phyloP scores from a whole-genome alignment of 768 basidiomycete species.

The Russula sp. region DNA sequence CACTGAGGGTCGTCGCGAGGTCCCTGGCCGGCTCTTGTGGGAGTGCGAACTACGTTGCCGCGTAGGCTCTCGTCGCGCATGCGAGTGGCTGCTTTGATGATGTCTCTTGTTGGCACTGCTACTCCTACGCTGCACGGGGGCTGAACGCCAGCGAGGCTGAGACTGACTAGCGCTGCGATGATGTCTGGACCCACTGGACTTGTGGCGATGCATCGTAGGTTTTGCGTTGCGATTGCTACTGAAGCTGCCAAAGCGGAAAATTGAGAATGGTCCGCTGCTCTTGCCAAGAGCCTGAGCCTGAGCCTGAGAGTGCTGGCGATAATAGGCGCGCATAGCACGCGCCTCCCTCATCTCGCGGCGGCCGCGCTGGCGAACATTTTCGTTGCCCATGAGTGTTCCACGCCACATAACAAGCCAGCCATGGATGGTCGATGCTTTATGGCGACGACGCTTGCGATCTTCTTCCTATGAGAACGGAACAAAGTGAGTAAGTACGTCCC shows the following conservation, averaged over 20 bases:
- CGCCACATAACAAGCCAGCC: constrained; percentile 26
- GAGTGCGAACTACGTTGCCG: constrained; percentile 13
- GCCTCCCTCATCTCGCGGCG: constrained; percentile 25
- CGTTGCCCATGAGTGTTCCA: constrained; percentile 22
- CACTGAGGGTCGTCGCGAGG: constrained; percentile 13
- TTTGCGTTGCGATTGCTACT: neutral
- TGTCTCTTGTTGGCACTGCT: neutral
- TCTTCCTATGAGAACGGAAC: neutral
- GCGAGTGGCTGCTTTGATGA: neutral
- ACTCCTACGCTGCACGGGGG: constrained; percentile 7
- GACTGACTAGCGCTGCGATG: neutral
- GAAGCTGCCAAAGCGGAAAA: constrained; percentile 8
- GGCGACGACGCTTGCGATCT: constrained; percentile 9
- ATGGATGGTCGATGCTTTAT: constrained; percentile 24
- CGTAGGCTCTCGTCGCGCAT: constrained; percentile 1
- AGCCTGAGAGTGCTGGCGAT: neutral
- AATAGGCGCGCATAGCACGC: constrained; percentile 3
- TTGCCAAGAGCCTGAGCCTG: neutral
- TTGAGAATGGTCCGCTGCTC: constrained; percentile 6
- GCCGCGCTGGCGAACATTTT: constrained; percentile 21
- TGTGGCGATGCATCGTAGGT: neutral
- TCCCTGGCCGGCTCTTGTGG: constrained; percentile 2
- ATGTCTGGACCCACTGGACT: neutral
- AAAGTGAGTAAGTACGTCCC: neutral
- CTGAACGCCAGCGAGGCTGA: neutral